phyloP scores from a whole-genome alignment of 306 rosid genomes.

The Sophora flavescens region DNA sequence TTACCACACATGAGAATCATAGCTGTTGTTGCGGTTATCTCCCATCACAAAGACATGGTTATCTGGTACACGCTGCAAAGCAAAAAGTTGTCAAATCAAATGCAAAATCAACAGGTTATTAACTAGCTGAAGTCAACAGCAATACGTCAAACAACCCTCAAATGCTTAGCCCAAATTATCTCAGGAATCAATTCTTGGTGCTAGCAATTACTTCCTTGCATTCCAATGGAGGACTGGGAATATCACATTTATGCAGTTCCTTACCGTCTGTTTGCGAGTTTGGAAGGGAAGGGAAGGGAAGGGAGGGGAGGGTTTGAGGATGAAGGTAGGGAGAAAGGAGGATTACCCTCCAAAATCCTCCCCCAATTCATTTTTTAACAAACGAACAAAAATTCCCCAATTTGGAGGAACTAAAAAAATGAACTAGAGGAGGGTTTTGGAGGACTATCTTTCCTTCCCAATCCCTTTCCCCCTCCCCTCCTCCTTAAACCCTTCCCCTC shows the following conservation, averaged over 20 bases:
- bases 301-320: too few species aligned
- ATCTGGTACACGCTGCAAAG: conserved; percentile 82
- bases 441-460: too few species aligned
- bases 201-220: not conserved
- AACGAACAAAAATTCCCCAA: too few species aligned
- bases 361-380: too few species aligned
- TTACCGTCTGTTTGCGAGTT: too few species aligned
- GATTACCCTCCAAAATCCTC: too few species aligned
- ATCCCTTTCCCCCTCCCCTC: too few species aligned
- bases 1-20: conserved; percentile 97
- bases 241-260: conserved; percentile 18
- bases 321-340: too few species aligned
- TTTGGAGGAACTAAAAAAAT: too few species aligned
- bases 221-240: not conserved
- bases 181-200: not conserved
- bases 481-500: too few species aligned
- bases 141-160: not conserved
- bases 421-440: too few species aligned
- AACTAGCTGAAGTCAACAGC: not conserved
- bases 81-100: conserved; percentile 29
- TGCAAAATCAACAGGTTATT: not conserved
- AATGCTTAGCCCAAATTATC: not conserved
- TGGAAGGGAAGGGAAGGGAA: too few species aligned
- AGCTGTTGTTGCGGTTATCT: conserved; percentile 98
- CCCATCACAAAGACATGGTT: conserved; percentile 95